phyloP scores from a whole-genome alignment of 306 rosid genomes.

The Glycine tomentella region DNA sequence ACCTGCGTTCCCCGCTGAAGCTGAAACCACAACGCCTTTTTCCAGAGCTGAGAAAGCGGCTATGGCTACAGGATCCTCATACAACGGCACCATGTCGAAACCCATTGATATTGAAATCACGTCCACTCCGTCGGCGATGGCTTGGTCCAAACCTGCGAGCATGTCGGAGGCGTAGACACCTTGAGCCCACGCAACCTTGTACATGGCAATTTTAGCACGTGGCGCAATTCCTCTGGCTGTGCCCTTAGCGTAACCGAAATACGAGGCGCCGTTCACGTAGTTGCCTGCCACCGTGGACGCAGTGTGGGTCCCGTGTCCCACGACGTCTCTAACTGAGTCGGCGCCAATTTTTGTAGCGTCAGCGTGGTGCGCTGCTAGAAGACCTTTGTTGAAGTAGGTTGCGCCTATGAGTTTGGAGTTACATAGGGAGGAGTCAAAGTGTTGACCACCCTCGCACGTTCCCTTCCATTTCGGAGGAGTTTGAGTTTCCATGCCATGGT shows the following conservation, averaged over 20 bases:
- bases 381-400: constrained; percentile 7
- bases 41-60: constrained; percentile 16
- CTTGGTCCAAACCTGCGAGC: constrained; percentile 7
- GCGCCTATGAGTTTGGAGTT: constrained; percentile 18
- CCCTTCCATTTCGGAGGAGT: constrained; percentile 13
- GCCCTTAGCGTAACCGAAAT: constrained; percentile 6
- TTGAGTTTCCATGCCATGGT: not conserved
- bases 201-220: not conserved
- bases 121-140: constrained; percentile 3
- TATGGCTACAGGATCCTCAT: not conserved
- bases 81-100: not conserved
- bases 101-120: constrained; percentile 9
- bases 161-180: not conserved
- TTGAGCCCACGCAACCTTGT: constrained; percentile 7
- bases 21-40: not conserved
- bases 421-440: not conserved
- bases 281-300: not conserved
- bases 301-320: constrained; percentile 12
- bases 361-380: not conserved
- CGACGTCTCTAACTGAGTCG: not conserved
- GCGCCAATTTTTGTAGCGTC: not conserved
- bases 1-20: constrained; percentile 5
- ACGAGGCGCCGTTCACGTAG: constrained; percentile 3
- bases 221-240: constrained; percentile 24
- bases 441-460: not conserved